Conservation (phyloP, 345 rosid genomes). For the Syzygium aromaticum region DNA sequence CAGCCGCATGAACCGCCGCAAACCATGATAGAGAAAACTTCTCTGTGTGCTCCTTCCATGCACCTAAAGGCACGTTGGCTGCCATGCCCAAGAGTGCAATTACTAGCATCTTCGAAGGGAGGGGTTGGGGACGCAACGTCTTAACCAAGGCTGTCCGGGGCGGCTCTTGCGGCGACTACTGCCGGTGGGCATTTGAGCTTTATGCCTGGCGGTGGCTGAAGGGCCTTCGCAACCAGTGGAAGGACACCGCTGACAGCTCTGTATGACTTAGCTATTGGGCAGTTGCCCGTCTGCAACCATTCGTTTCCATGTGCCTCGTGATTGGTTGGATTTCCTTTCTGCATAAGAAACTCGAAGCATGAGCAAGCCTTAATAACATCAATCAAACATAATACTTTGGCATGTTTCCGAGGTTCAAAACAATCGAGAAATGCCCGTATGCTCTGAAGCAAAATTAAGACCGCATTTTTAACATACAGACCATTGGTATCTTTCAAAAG, state of each 20-base stretch:
- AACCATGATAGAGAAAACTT: constrained; percentile 84
- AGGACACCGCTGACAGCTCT: constrained; percentile 66
- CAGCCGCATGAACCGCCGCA: constrained; percentile 86
- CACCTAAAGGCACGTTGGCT: constrained; percentile 69
- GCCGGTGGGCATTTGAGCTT: constrained; percentile 75
- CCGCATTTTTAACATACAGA: not conserved
- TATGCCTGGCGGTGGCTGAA: constrained; percentile 56
- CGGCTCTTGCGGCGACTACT: constrained; percentile 76
- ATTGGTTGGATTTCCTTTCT: constrained; percentile 45
- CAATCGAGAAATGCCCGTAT: not conserved
- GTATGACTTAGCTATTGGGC: constrained; percentile 85
- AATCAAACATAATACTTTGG: not conserved
- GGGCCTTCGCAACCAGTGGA: constrained; percentile 58
- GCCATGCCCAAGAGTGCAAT: constrained; percentile 90
- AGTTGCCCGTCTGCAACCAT: constrained; percentile 73
- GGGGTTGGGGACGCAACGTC: constrained; percentile 73
- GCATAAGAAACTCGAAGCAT: constrained; percentile 1
- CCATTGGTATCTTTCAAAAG: not conserved
- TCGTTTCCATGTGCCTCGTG: constrained; percentile 71
- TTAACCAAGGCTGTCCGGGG: constrained; percentile 61
- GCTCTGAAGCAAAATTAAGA: not conserved
- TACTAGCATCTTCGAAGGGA: constrained; percentile 73
- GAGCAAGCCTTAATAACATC: not conserved
- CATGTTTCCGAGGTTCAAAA: not conserved
- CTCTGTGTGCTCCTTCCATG: constrained; percentile 80